phyloP scores from a whole-genome alignment of 1,139 yeast genomes.

The Komagataea norvegica region DNA sequence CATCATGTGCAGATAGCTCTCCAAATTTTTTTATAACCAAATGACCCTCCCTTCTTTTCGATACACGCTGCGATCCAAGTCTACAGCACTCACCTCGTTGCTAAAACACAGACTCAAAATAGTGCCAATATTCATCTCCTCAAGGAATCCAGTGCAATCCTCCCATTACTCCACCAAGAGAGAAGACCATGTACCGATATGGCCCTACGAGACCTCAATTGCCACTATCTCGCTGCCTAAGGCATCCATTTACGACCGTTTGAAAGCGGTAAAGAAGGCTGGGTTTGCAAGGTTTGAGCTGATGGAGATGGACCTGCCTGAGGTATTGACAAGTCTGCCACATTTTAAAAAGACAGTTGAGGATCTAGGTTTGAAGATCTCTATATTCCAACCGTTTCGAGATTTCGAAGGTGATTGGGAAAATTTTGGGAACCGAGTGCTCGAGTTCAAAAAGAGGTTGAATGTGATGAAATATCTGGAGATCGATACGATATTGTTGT shows the following conservation, averaged over 20 bases:
- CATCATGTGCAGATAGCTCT: too few relatives aligned
- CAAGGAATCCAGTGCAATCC: too few relatives aligned
- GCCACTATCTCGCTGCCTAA: slow-evolving; percentile 8
- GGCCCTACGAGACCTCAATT: slow-evolving; percentile 6
- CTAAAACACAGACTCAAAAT: too few relatives aligned
- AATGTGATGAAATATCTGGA: slow-evolving; percentile 3
- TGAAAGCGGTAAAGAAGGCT: slow-evolving; percentile 4
- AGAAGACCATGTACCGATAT: slow-evolving; percentile 4
- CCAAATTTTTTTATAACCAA: too few relatives aligned
- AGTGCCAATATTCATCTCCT: too few relatives aligned
- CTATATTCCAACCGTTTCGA: slow-evolving; percentile 12
- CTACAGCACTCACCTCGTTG: too few relatives aligned
- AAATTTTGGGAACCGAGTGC: slow-evolving; percentile 1
- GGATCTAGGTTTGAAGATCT: slow-evolving; percentile 4
- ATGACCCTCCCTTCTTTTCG: too few relatives aligned
- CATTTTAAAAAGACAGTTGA: slow-evolving; percentile 3
- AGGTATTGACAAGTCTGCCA: background rate
- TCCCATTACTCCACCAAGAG: too few relatives aligned
- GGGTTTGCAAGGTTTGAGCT: slow-evolving; percentile 8
- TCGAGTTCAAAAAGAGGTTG: slow-evolving; percentile 4
- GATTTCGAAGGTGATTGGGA: slow-evolving; percentile 8
- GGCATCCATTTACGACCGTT: slow-evolving; percentile 3
- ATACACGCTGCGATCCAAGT: too few relatives aligned
- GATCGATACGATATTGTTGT: slow-evolving; percentile 5
- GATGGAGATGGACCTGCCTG: slow-evolving; percentile 7